Base-by-base conservation (phyloP, 1,139 yeast genomes). In the Suhomyces bolitotheri region DNA sequence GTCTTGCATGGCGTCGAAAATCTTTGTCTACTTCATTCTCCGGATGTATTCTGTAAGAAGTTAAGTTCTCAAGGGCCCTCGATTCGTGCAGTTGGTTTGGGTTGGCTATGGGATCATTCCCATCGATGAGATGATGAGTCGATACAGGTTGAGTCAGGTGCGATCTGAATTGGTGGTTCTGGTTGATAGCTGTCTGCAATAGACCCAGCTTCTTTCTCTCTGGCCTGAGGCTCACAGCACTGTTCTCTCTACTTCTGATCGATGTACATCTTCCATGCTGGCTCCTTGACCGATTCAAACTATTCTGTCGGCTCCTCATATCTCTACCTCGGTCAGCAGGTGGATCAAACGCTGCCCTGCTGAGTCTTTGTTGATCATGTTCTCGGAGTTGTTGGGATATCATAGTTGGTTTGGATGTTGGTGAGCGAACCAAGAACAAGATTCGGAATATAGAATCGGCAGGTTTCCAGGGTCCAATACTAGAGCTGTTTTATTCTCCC, bases 151-250 rank as follows among this genome's bases (percentile, higher is more conserved):
- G 31, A 3, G 41, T 29, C 15, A 36, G 22, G n/a, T 39, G 27
- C 8, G 38, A 25, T 16, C 33, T 38, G 19, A 34, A 20, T 8
- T 34, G 42, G 13, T 36, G 39, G 21, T 40, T 38, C 22, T 42
- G 42, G 32, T 33, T 39, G 27, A 41, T 36, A 7, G 43, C 45
- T 4, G 45, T 39, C 10, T 39, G 38, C n/a, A 39, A 35, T 10
- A 41, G 34, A 8, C 15, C 36, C 16, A 13, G 23, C 20, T 27
- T 27, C 16, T 20, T 24, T 8, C 39, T 24, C 16, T 14, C 24
- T 27, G 21, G 24, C 5, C 20, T 17, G 8, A 8, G 8, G 20
- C 20, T 17, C 8, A 8, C 20, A 17, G 6, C 20, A 7, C 20
- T 17, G 20, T 7, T 17, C 20, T 8, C 8, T 17, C 20, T 8